Base-by-base conservation (phyloP, 164 flowering plant genomes). In the Cinnamomum micranthum region DNA sequence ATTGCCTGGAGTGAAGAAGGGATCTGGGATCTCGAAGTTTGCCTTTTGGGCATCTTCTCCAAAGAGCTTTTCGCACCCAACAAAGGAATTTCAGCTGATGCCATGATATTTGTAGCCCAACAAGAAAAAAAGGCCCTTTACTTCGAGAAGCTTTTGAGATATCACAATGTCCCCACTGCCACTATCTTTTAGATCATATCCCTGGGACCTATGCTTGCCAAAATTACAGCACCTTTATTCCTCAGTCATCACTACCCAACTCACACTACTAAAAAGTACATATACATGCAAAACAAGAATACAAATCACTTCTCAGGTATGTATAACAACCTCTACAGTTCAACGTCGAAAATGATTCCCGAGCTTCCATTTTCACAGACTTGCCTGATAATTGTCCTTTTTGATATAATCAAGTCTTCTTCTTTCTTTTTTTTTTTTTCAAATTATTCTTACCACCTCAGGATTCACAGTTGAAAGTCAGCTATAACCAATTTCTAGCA, bases 1-100 rank as follows among this genome's bases (percentile, higher is more conserved):
- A 86, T 81, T 2, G 88, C 78, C 77, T 86, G 83, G 25, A 87
- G 71, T 20, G 85, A 73, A 75, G 89, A 82, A 7, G 80, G 63
- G 52, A 76, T 76, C 75, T 28, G 77, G 14, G 81, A 35, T 68
- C 78, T 82, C 25, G 58, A 52, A 25, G 63, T 62, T 10, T 71
- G 77, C 41, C 69, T 78, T 75, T 75, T 73, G 27, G 81, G 77
- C 86, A 85, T 81, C 71, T 81, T 76, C 68, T 62, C 69, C 19
- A 74, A 51, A 33, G 77, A 76, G 65, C 33, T 62, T 72, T 25
- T 67, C 10, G 69, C 71, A 65, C 72, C 83, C 24, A 78, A 51
- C 20, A 72, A 71, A 25, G 65, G 71, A 70, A 72, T 74, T 60
- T 60, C 65, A 27, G 80, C 59, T 6, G 81, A 74, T 62, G 80